Evolutionary conservation across 805 yeast genomes (phyloP).

Genomic region (Suhomyces sp.): DNA sequence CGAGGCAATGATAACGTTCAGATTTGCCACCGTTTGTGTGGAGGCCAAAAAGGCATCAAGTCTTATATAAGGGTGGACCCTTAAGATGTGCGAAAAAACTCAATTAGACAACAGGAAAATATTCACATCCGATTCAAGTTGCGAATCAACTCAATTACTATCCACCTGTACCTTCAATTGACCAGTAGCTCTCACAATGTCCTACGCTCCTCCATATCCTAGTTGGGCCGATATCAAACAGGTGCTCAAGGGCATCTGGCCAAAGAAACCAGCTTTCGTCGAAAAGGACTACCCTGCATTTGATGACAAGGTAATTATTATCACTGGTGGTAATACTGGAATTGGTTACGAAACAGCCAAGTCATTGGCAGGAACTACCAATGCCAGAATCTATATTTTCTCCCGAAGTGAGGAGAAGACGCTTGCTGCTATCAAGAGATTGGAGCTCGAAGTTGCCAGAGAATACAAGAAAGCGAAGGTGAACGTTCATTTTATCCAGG

Average conservation of each 20-base stretch:
- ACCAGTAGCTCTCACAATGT: too few relatives aligned
- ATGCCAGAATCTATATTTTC: conserved; percentile 33
- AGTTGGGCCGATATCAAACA: conserved; percentile 5
- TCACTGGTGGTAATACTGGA: conserved; percentile 43
- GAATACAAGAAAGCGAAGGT: conserved; percentile 13
- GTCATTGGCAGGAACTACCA: conserved; percentile 27
- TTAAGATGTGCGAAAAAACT: too few relatives aligned
- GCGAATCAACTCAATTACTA: too few relatives aligned
- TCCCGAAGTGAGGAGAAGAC: conserved; percentile 37
- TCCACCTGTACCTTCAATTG: too few relatives aligned
- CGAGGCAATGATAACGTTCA: too few relatives aligned
- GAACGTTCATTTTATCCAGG: conserved; percentile 8
- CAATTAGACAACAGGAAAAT: too few relatives aligned
- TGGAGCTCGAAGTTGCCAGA: conserved; percentile 22
- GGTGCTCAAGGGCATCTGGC: conserved; percentile 6
- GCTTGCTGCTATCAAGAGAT: conserved; percentile 21
- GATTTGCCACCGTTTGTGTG: too few relatives aligned
- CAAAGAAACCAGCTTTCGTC: conserved; percentile 20
- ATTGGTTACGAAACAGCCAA: conserved; percentile 29
- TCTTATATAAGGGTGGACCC: too few relatives aligned
- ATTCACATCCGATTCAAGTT: too few relatives aligned
- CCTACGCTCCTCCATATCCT: conserved; percentile 1
- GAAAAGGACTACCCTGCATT: conserved; percentile 36
- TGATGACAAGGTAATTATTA: conserved; percentile 35
- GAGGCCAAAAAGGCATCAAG: too few relatives aligned